phyloP scores from a whole-genome alignment of 768 basidiomycete species.

The Thelephora ganbajun region DNA sequence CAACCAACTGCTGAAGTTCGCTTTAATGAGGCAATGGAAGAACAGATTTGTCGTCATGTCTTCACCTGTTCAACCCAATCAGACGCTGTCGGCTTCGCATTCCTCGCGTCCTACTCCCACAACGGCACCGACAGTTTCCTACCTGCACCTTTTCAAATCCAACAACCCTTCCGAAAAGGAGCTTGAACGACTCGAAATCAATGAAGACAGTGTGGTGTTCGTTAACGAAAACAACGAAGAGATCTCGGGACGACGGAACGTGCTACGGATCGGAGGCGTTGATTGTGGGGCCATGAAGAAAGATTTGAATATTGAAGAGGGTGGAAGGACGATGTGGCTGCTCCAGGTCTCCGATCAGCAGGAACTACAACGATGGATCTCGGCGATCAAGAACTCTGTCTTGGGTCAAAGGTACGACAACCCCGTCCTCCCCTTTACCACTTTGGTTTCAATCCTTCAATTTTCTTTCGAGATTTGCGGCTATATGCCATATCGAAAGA shows the following conservation, averaged over 20 bases:
- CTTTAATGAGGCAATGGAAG: constrained; percentile 65
- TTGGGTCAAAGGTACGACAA: constrained; percentile 47
- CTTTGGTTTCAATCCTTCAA: not conserved
- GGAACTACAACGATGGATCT: constrained; percentile 68
- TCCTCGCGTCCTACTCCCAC: constrained; percentile 24
- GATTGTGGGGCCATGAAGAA: constrained; percentile 34
- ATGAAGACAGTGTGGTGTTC: constrained; percentile 63
- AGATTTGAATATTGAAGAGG: constrained; percentile 25
- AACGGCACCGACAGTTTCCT: constrained; percentile 28
- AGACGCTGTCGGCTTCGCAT: no score
- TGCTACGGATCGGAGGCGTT: constrained; percentile 56
- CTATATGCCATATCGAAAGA: not conserved
- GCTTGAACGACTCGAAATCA: constrained; percentile 62
- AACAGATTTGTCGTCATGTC: constrained; percentile 44
- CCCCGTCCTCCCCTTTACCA: not conserved
- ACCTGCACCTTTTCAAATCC: constrained; percentile 66
- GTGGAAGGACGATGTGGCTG: constrained; percentile 50
- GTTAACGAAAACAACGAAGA: constrained; percentile 39
- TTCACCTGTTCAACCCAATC: constrained; percentile 9
- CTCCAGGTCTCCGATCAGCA: constrained; percentile 46
- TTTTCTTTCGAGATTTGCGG: not conserved
- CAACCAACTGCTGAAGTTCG: constrained; percentile 53
- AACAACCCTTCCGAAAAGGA: constrained; percentile 46
- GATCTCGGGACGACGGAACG: constrained; percentile 29
- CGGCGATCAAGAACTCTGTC: constrained; percentile 56